These are phyloP conservation scores for Tulasnella sp. DNA, from an alignment of 768 basidiomycete species.

Conservation along the genomic window DNA sequence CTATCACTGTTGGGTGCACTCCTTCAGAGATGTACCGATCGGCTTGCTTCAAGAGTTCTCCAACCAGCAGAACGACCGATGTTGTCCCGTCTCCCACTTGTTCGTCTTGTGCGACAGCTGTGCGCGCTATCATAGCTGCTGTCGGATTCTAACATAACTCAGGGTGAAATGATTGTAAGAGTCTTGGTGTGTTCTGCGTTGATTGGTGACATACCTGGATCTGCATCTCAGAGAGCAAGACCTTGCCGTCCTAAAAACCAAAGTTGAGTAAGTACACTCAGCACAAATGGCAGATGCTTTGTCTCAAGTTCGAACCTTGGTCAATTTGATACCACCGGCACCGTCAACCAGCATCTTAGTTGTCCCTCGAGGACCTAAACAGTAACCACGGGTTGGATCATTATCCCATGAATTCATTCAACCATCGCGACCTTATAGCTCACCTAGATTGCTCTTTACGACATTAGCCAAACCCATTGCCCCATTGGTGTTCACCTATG, in stretches of 20 bases:
- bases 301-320: slow-evolving; percentile 42
- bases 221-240: slow-evolving; percentile 97
- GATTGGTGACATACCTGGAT: slow-evolving; percentile 40
- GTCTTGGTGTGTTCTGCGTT: neutral
- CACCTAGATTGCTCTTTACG: slow-evolving; percentile 94
- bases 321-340: slow-evolving; percentile 98
- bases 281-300: neutral
- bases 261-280: neutral
- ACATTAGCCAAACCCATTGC: slow-evolving; percentile 96
- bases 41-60: slow-evolving; percentile 91
- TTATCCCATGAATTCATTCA: neutral
- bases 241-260: slow-evolving; percentile 69
- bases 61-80: slow-evolving; percentile 89
- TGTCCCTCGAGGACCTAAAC: slow-evolving; percentile 83
- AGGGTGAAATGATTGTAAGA: too few species aligned
- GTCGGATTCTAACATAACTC: slow-evolving; percentile 93
- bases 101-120: slow-evolving; percentile 97
- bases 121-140: slow-evolving; percentile 96
- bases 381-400: slow-evolving; percentile 7
- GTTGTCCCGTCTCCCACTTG: slow-evolving; percentile 99
- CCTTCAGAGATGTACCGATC: slow-evolving; percentile 97
- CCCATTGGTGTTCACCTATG: slow-evolving; percentile 79
- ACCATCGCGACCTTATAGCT: slow-evolving; percentile 14
- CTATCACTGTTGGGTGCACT: slow-evolving; percentile 94
- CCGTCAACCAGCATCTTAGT: slow-evolving; percentile 99